Base-by-base conservation (phyloP, 257 asterid genomes). In the Solanum piurae region DNA sequence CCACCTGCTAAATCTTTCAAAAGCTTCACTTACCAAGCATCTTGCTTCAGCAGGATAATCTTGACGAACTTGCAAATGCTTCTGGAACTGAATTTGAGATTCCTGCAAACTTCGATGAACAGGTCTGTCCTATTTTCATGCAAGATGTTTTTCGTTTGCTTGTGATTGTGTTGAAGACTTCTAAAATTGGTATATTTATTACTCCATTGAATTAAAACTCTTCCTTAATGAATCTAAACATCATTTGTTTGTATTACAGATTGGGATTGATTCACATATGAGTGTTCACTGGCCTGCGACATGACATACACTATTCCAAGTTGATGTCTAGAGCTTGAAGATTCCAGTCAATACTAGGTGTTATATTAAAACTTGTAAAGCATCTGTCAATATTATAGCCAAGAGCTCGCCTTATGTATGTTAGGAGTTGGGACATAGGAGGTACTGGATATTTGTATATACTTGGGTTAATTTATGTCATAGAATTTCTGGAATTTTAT, bases 41-140 rank as follows among this genome's bases (percentile, higher is more conserved):
- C 52, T 87, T 83, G 79, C 36, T 44, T 79, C 88, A 42, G 72
- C 92, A 90, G 93, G 92, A 91, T 62, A 73, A 87, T 18, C 60
- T 90, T 2, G 91, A 92, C 20, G 91, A 87, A 44, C 88, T 91
- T 21, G 90, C 89, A 12, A 90, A 89, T 69, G 87, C 73, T 21
- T 89, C 92, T 27, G 92, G 86, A 52, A 36, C 91, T 5, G 90
- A 89, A 83, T 90, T 91, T 8, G 91, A 89, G 86, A 91, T 92
- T 80, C 91, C 93, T 66, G 68, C 90, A 12, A 88, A 82, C 86
- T 89, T 88, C 38, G 91, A 86, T 37, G 91, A 87, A 84, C 93
- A 89, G 89, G 89, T 90, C 40, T 89, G 92, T 75, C 34, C 37
- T n/a, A 77, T 40, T 76, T 76, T n/a, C 58, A 80, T 88, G 36